Percentiles rank a stretch among this genome's conserved stretches.
phyloP scores from a whole-genome alignment of 495 filamentous ascomycete species.

The Copromyces sp. region DNA sequence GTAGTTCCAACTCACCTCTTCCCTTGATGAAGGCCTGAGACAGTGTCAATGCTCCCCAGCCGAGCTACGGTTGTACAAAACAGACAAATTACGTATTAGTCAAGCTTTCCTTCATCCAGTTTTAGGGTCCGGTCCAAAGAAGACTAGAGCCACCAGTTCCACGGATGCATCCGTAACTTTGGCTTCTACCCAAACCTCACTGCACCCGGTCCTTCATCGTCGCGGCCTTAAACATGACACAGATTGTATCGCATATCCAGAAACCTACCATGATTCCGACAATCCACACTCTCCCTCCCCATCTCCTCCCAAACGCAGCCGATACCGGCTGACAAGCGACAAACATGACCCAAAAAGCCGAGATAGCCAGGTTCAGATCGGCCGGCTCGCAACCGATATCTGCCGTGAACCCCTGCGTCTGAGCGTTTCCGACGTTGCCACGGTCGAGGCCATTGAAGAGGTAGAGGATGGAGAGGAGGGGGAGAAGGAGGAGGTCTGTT shows the following conservation, averaged over 20 bases:
- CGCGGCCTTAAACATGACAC: neutral
- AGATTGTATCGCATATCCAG: neutral
- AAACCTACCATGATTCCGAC: slow-evolving; percentile 39
- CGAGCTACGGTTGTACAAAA: slow-evolving; percentile 8
- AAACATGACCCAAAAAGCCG: slow-evolving; percentile 47
- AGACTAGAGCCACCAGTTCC: neutral
- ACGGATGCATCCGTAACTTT: neutral
- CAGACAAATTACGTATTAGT: neutral
- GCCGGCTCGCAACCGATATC: slow-evolving; percentile 21
- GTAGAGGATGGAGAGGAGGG: slow-evolving; percentile 28
- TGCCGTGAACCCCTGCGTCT: slow-evolving; percentile 26
- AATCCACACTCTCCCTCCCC: slow-evolving; percentile 44
- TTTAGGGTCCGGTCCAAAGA: neutral
- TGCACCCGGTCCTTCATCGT: neutral
- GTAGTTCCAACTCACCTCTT: slow-evolving; percentile 20
- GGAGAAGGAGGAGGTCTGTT: slow-evolving; percentile 26
- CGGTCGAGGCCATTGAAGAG: slow-evolving; percentile 30
- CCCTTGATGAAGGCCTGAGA: slow-evolving; percentile 31
- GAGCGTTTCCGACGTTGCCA: slow-evolving; percentile 38
- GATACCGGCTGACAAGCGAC: slow-evolving; percentile 46
- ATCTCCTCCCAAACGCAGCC: slow-evolving; percentile 41
- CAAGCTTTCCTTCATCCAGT: neutral
- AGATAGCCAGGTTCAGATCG: slow-evolving; percentile 46
- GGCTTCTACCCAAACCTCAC: neutral
- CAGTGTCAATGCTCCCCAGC: slow-evolving; percentile 44